Conservation (phyloP, 2,329 filamentous ascomycete genomes). For the Daldinia eschscholtzii region DNA sequence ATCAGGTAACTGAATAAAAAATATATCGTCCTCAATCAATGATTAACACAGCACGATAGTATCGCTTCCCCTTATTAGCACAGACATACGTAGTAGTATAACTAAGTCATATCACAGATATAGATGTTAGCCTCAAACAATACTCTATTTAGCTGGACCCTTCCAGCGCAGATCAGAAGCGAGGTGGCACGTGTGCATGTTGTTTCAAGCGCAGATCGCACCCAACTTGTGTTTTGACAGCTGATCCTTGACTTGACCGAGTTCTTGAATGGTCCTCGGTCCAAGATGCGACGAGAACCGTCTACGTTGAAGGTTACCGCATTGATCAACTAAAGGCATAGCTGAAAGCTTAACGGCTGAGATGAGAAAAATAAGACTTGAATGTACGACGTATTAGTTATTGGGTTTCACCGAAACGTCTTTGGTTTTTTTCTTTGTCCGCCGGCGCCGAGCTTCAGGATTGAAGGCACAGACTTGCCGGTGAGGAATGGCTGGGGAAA, state of each 20-base stretch:
- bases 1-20: too few species aligned
- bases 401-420: neutral
- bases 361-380: neutral
- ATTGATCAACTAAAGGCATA: neutral
- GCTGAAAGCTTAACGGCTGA: neutral
- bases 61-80: neutral
- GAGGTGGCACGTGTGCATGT: slow-evolving; percentile 33
- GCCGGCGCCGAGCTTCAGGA: slow-evolving; percentile 7
- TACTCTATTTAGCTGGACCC: slow-evolving; percentile 5
- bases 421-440: neutral
- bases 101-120: neutral
- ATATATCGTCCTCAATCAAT: neutral
- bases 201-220: slow-evolving; percentile 28
- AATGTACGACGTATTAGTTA: too few species aligned
- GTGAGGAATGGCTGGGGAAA: slow-evolving; percentile 5
- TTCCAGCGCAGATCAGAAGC: slow-evolving; percentile 5
- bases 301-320: neutral
- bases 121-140: neutral
- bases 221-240: slow-evolving; percentile 9
- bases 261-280: slow-evolving; percentile 30
- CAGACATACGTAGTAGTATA: neutral
- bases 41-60: neutral
- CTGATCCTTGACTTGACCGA: slow-evolving; percentile 26
- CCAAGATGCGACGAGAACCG: slow-evolving; percentile 11
- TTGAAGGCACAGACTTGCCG: neutral